A percentile compares a stretch with the other conserved stretches of the same genome.
Evolutionary conservation across 805 yeast species (phyloP).

Genomic region (Lachancea lanzarotensis): DNA sequence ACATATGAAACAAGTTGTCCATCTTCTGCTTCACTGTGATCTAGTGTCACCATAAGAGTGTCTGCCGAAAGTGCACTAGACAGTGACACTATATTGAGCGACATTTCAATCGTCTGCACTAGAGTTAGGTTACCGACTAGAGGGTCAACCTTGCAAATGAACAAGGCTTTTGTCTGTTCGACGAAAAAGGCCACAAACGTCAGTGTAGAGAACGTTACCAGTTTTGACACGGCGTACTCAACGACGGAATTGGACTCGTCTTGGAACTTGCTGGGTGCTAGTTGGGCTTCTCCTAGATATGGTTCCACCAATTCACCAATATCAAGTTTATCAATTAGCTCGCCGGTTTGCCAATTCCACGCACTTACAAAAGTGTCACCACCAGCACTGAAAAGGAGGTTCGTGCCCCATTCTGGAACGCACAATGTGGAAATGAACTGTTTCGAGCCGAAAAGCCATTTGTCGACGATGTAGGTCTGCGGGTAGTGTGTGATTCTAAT

Average conservation of each 20-base stretch:
- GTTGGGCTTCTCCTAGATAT: constrained; percentile 48
- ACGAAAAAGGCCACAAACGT: constrained; percentile 40
- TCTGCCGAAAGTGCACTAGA: constrained; percentile 28
- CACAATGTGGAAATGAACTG: constrained; percentile 70
- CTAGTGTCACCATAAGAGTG: constrained; percentile 33
- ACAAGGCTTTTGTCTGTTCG: constrained; percentile 45
- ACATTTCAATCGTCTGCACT: constrained; percentile 28
- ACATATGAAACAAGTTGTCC: constrained; percentile 18
- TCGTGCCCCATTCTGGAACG: constrained; percentile 45
- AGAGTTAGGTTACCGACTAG: constrained; percentile 20
- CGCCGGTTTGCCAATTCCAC: constrained; percentile 73
- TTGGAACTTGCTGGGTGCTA: constrained; percentile 59
- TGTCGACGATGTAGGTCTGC: constrained; percentile 65
- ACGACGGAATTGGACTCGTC: constrained; percentile 40
- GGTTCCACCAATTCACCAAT: constrained; percentile 38
- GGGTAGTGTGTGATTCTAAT: constrained; percentile 80
- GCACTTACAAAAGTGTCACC: constrained; percentile 71
- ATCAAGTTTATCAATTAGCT: constrained; percentile 43
- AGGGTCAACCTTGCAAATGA: constrained; percentile 26
- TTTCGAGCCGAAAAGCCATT: constrained; percentile 80
- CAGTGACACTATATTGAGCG: constrained; percentile 29
- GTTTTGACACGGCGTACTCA: constrained; percentile 49
- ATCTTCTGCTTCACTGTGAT: constrained; percentile 21
- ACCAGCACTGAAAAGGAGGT: constrained; percentile 72
- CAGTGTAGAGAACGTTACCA: constrained; percentile 31